Evolutionary conservation across 371 early-diverging fungal species (phyloP).

Genomic region (Mortierella polycephala): DNA sequence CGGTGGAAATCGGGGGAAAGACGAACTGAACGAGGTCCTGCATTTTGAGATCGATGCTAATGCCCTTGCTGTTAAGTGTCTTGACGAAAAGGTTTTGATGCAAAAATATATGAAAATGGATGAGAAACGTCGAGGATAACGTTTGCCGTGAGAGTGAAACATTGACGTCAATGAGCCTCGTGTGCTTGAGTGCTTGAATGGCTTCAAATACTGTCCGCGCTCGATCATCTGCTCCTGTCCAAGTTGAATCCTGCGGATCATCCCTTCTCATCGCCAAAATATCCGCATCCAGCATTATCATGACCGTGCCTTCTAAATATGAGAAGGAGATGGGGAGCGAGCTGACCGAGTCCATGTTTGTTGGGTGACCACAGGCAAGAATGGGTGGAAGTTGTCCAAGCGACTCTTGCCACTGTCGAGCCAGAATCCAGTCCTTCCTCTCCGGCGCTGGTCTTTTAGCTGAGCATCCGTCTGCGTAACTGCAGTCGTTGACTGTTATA

Average conservation of each 20-base stretch:
- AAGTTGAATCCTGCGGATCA: slow-evolving; percentile 7
- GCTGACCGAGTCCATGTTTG: neutral
- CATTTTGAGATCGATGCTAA: slow-evolving; percentile 3
- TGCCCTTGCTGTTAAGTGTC: neutral
- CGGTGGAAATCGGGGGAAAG: slow-evolving; percentile 9
- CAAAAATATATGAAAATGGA: slow-evolving; percentile 7
- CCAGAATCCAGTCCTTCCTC: slow-evolving; percentile 19
- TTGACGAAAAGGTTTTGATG: slow-evolving; percentile 7
- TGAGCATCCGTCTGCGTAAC: neutral
- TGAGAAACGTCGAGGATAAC: neutral
- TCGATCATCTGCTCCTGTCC: slow-evolving; percentile 4
- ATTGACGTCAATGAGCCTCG: neutral
- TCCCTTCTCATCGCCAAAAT: slow-evolving; percentile 27
- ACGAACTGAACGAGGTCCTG: slow-evolving; percentile 28
- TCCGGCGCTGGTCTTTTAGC: neutral
- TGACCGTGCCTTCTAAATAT: slow-evolving; percentile 14
- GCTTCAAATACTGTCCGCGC: slow-evolving; percentile 12
- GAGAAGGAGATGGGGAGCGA: slow-evolving; percentile 3
- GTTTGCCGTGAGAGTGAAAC: neutral
- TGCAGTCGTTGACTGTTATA: neutral
- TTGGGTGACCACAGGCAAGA: slow-evolving; percentile 18
- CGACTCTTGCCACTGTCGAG: slow-evolving; percentile 14
- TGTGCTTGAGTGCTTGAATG: neutral
- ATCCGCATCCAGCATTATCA: slow-evolving; percentile 8
- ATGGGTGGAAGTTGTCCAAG: neutral